Conservation (phyloP, 1,284 basidiomycete genomes). For the Sphaerobolus stellatus region DNA sequence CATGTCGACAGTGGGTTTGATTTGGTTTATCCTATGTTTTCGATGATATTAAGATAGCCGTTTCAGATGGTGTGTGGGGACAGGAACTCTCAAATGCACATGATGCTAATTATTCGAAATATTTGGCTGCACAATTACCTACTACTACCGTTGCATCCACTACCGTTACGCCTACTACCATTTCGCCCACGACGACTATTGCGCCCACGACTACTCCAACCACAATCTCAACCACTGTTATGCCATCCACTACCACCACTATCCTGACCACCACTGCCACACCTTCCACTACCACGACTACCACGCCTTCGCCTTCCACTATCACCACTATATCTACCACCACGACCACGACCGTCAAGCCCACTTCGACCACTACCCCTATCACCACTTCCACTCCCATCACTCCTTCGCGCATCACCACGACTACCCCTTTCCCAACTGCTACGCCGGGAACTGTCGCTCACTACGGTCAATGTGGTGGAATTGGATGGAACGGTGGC, state of each 20-base stretch:
- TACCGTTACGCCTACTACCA: constrained; percentile 18
- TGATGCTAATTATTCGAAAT: constrained; percentile 45
- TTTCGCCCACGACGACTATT: constrained; percentile 23
- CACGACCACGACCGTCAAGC: no score
- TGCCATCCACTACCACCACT: constrained; percentile 30
- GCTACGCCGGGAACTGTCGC: constrained; percentile 21
- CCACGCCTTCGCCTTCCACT: no score
- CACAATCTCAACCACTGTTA: constrained; percentile 27
- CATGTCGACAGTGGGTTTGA: constrained; percentile 44
- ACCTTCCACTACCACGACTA: no score
- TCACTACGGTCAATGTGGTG: constrained; percentile 37
- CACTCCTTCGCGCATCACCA: background rate
- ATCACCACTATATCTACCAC: no score
- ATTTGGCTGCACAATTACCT: constrained; percentile 50
- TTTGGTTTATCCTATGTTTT: background rate
- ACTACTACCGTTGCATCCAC: no score
- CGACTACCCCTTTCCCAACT: background rate
- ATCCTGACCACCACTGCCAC: no score
- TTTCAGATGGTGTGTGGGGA: constrained; percentile 58
- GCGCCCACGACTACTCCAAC: no score
- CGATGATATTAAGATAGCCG: no score
- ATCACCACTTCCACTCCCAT: no score
- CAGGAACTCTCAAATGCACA: constrained; percentile 50
- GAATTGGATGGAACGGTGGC: constrained; percentile 31
- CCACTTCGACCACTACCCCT: background rate